Evolutionary conservation across 805 yeast species (phyloP).

Genomic region (Sugiyamaella floridensis): DNA sequence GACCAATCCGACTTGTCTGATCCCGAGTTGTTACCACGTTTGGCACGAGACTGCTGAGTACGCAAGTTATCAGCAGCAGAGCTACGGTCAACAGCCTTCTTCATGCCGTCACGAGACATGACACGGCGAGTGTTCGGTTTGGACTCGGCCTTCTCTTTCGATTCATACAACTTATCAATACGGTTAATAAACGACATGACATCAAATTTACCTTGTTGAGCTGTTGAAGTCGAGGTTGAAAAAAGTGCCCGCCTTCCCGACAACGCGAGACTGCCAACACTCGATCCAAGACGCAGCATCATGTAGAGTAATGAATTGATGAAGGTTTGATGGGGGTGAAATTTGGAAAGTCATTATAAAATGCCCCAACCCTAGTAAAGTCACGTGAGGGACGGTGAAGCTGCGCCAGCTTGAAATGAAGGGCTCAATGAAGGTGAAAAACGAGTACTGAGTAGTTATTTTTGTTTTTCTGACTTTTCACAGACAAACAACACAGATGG

Average conservation of each 20-base stretch:
- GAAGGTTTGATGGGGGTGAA: not conserved
- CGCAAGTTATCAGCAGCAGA: not conserved
- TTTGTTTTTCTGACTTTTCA: too few relatives aligned
- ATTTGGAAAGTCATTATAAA: not conserved
- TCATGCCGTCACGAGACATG: not conserved
- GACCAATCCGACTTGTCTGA: not conserved
- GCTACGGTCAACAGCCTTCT: not conserved
- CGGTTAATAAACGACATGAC: constrained; percentile 15
- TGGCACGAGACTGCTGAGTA: not conserved
- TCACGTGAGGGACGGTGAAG: too few relatives aligned
- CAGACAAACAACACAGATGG: too few relatives aligned
- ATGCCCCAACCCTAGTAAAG: too few relatives aligned
- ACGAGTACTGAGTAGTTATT: too few relatives aligned
- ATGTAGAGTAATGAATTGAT: not conserved
- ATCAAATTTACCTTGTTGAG: constrained; percentile 6
- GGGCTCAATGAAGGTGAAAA: too few relatives aligned
- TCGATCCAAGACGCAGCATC: not conserved
- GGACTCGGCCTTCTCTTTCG: constrained; percentile 7
- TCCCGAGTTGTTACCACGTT: not conserved
- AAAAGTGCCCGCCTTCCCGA: not conserved
- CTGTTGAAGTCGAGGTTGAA: not conserved
- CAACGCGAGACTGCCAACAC: not conserved
- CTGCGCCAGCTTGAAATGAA: too few relatives aligned
- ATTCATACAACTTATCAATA: constrained; percentile 15
- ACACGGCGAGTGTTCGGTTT: not conserved